phyloP scores from a whole-genome alignment of 2,329 filamentous ascomycete genomes.

The Claviceps sp. region DNA sequence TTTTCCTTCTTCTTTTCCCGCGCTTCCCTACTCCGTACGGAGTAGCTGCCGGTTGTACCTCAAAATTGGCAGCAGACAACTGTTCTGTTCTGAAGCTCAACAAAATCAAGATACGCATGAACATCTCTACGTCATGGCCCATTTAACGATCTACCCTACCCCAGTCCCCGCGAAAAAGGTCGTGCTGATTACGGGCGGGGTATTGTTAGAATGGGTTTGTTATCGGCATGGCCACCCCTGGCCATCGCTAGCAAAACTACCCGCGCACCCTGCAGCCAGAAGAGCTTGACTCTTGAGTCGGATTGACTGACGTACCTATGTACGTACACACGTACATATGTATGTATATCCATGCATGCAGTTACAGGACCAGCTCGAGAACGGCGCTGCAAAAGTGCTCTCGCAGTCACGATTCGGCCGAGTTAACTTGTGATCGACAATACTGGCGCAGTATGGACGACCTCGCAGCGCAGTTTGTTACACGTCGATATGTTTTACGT shows the following conservation, averaged over 20 bases:
- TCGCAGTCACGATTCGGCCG: slow-evolving; percentile 11
- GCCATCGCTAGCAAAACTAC: no score
- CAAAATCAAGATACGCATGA: no score
- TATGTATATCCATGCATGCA: slow-evolving; percentile 17
- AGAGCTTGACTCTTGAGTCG: no score
- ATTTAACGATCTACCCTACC: slow-evolving; percentile 22
- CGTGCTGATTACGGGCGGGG: slow-evolving; percentile 32
- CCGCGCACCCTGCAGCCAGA: no score
- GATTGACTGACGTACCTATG: no score
- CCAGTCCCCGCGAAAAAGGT: slow-evolving; percentile 24
- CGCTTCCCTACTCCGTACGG: not conserved
- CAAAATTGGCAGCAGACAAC: no score
- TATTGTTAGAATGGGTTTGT: slow-evolving; percentile 6
- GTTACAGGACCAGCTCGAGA: slow-evolving; percentile 20
- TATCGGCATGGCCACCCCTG: no score
- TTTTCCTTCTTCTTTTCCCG: not conserved
- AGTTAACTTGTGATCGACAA: slow-evolving; percentile 80
- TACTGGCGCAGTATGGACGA: slow-evolving; percentile 37
- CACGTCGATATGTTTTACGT: slow-evolving; percentile 25
- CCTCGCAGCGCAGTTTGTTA: slow-evolving; percentile 25
- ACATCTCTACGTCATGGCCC: not conserved
- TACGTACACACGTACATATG: no score
- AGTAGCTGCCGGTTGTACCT: no score
- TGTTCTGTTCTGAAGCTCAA: no score
- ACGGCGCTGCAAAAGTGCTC: slow-evolving; percentile 20